Evolutionary conservation across 106 monocot species (phyloP).

Genomic region (Narthecium ossifragum): DNA sequence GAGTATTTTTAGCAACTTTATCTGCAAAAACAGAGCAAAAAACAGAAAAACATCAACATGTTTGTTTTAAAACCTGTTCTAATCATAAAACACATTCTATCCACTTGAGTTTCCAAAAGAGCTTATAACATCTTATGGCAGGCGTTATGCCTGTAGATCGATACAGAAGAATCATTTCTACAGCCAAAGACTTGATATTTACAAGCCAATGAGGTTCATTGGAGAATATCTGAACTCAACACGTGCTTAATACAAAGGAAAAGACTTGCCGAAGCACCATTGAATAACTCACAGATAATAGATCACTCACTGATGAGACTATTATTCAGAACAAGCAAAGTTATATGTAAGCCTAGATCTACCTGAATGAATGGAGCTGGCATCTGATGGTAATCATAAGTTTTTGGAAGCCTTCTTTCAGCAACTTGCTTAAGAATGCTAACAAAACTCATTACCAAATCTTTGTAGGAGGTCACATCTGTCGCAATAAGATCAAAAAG

Average conservation of each 20-base stretch:
- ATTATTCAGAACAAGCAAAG: neutral
- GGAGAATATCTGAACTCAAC: no score
- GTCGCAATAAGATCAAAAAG: conserved; percentile 84
- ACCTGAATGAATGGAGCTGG: conserved; percentile 99
- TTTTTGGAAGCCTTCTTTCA: conserved; percentile 85
- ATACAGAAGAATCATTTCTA: no score
- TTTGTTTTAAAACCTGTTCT: no score
- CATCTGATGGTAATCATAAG: conserved; percentile 98
- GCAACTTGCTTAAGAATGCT: conserved; percentile 96
- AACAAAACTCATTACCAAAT: conserved; percentile 88
- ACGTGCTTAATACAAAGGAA: no score
- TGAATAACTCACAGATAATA: no score
- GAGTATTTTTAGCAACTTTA: conserved; percentile 92
- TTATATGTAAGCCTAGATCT: conserved; percentile 8
- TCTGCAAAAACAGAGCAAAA: conserved; percentile 36
- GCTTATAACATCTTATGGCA: no score
- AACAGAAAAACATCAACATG: neutral
- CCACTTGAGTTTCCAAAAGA: no score
- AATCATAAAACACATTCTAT: no score
- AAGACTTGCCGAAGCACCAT: no score
- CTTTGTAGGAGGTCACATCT: conserved; percentile 87
- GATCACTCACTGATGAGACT: conserved; percentile 1
- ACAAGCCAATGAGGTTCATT: no score
- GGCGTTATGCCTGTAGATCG: no score
- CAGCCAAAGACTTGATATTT: no score